These are phyloP conservation scores for Malassezia caprae DNA, from an alignment of 1,284 basidiomycete species.

Conservation along the genomic window DNA sequence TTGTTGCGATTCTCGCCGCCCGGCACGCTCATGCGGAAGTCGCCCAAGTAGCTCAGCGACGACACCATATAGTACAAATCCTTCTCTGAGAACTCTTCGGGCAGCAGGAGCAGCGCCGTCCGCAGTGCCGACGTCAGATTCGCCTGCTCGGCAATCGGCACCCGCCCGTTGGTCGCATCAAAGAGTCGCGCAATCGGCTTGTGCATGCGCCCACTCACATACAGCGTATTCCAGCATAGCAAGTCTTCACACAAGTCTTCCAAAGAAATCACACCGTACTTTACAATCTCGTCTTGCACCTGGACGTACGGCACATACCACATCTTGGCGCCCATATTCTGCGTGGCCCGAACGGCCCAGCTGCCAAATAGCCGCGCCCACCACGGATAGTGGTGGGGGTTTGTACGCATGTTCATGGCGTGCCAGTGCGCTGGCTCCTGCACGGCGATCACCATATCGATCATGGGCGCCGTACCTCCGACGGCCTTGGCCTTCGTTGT, in stretches of 20 bases:
- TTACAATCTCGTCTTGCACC: conserved; percentile 60
- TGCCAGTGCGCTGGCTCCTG: conserved; percentile 86
- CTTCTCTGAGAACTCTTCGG: conserved; percentile 61
- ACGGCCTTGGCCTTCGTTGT: conserved; percentile 25
- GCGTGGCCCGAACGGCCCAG: conserved; percentile 63
- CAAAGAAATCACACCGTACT: conserved; percentile 93
- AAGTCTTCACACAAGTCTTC: conserved; percentile 80
- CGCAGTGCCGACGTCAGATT: conserved; percentile 83
- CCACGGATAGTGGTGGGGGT: conserved; percentile 78
- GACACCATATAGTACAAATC: conserved; percentile 78
- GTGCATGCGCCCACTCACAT: conserved; percentile 90
- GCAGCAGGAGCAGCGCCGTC: conserved; percentile 59
- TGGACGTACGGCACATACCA: conserved; percentile 56
- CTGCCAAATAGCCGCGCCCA: conserved; percentile 71
- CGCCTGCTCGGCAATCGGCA: conserved; percentile 81
- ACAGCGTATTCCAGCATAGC: conserved; percentile 82
- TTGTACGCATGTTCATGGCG: conserved; percentile 80
- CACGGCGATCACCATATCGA: conserved; percentile 91
- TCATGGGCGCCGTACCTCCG: conserved; percentile 53
- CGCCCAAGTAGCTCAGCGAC: conserved; percentile 68
- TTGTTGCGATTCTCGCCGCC: conserved; percentile 91
- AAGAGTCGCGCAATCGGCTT: conserved; percentile 58
- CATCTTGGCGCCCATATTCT: conserved; percentile 72
- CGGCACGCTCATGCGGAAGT: conserved; percentile 78
- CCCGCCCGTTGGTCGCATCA: conserved; percentile 60